A percentile compares a stretch with the other conserved stretches of the same genome.
Evolutionary conservation across 2,329 filamentous ascomycete species (phyloP).

Genomic region (Colletotrichum gloeosporioides): DNA sequence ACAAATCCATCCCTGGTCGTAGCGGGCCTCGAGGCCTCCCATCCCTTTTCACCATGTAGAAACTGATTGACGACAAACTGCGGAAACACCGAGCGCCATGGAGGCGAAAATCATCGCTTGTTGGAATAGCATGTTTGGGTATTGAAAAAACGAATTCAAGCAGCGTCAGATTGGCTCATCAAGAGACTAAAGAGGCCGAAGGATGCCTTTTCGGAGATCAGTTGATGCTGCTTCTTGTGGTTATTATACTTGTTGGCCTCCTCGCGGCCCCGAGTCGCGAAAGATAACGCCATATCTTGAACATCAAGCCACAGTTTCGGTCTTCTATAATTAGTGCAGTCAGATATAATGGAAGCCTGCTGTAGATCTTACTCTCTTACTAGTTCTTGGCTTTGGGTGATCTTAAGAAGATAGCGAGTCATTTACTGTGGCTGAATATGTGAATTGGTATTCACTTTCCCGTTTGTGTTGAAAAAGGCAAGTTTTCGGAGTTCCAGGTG

Average conservation of each 20-base stretch:
- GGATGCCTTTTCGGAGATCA: neutral
- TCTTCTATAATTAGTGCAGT: neutral
- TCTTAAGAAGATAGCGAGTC: neutral
- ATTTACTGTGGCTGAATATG: neutral
- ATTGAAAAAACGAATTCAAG: neutral
- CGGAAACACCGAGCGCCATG: neutral
- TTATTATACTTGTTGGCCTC: neutral
- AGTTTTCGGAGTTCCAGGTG: neutral
- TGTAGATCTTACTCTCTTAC: neutral
- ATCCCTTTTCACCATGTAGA: neutral
- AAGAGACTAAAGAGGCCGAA: neutral
- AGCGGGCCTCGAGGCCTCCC: neutral
- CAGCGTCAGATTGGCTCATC: neutral
- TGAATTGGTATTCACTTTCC: neutral
- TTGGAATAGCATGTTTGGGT: neutral
- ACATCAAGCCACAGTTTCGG: rapidly evolving
- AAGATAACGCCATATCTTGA: neutral
- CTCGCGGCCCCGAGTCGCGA: neutral
- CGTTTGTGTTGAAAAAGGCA: neutral
- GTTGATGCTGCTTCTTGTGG: neutral
- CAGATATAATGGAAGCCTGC: neutral
- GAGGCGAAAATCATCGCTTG: neutral
- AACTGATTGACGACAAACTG: neutral
- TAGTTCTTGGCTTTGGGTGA: neutral
- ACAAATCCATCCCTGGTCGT: neutral